These are phyloP conservation scores for Nannizziopsis arthrosporioides DNA, from an alignment of 2,329 filamentous ascomycete genomes.

Conservation along the genomic window DNA sequence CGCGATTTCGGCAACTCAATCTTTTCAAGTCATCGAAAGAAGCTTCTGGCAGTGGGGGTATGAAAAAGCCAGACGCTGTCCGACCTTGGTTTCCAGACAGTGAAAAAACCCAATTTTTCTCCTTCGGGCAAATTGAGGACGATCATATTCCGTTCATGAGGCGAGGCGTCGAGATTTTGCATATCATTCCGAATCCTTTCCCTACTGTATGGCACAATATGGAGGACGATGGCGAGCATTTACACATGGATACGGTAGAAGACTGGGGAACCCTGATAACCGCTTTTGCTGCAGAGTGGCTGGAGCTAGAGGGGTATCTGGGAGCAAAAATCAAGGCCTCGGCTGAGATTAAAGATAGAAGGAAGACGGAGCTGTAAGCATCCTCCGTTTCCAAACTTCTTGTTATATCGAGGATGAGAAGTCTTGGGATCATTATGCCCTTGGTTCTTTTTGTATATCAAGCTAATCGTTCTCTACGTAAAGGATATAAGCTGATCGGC, in stretches of 20 bases:
- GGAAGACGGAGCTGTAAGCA: constrained; percentile 35
- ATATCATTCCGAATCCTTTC: constrained; percentile 58
- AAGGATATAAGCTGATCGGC: not conserved
- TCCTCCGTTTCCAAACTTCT: not conserved
- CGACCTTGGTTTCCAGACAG: constrained; percentile 54
- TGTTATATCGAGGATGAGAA: not conserved
- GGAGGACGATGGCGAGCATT: constrained; percentile 68
- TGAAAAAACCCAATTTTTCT: constrained; percentile 43
- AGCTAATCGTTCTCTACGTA: not conserved
- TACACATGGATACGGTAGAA: constrained; percentile 66
- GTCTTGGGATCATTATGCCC: not conserved
- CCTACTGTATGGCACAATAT: constrained; percentile 68
- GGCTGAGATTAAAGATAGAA: constrained; percentile 13
- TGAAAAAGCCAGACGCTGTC: constrained; percentile 21
- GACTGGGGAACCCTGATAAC: constrained; percentile 82
- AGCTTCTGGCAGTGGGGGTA: constrained; percentile 26
- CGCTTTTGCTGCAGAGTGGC: constrained; percentile 81
- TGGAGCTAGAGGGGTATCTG: constrained; percentile 60
- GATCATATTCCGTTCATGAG: constrained; percentile 87
- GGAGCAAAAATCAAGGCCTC: constrained; percentile 7
- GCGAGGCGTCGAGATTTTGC: constrained; percentile 75
- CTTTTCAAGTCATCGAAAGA: constrained; percentile 53
- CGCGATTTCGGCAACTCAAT: constrained; percentile 55
- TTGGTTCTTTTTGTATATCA: not conserved
- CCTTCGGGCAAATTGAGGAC: constrained; percentile 50